Evolutionary conservation across 352 stramenopile genomes (phyloP), one percentile per base, ranked within the genome.

Genomic region (Phytophthora melonis): DNA sequence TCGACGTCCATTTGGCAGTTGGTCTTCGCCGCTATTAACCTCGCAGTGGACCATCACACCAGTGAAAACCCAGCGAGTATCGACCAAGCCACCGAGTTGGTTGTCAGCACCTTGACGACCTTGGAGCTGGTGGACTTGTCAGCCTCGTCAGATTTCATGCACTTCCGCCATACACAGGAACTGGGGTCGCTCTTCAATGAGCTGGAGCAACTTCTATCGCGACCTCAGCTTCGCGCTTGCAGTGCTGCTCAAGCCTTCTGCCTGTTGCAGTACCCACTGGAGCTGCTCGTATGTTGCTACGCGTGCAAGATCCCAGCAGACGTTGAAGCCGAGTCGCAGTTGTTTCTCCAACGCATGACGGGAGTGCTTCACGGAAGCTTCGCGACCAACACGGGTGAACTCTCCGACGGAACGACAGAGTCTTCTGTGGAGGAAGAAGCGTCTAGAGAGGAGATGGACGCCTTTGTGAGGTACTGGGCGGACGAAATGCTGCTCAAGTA

Each of bases 401-500:
- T n/a, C 5, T 6, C 9, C 6, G 52, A 50, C 39, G 27, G 49
- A 11, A 45, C 30, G 1, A 63, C 34, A 25, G 43, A 43, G 7
- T 5, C 14, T 23, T 23, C 14, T 47, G 14, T 47, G 6, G 8
- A 23, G 21, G 62, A 23, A n/a, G 62, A 58, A 21, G 3, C 36
- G 1, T 49, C 19, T 43, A 58, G 25, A 45, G 43, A 3, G 13
- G 75, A 79, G n/a, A 60, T 82, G 45, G 58, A 70, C 60, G 55
- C 54, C n/a, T 75, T 80, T 52, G 68, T 75, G 23, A 57, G 73
- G 55, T 72, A 68, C 14, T 89, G 78, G 78, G 52, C 66, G 21
- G 67, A 81, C 52, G 75, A 82, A 49, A 85, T 89, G 73, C 43
- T 81, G 23, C 66, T 88, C 55, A 89, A 80, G 58, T 87, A 86